Evolutionary conservation across 176 grass and related monocot species (phyloP), one percentile per base, ranked within the genome.

Genomic region (Cenchrus americanus): DNA sequence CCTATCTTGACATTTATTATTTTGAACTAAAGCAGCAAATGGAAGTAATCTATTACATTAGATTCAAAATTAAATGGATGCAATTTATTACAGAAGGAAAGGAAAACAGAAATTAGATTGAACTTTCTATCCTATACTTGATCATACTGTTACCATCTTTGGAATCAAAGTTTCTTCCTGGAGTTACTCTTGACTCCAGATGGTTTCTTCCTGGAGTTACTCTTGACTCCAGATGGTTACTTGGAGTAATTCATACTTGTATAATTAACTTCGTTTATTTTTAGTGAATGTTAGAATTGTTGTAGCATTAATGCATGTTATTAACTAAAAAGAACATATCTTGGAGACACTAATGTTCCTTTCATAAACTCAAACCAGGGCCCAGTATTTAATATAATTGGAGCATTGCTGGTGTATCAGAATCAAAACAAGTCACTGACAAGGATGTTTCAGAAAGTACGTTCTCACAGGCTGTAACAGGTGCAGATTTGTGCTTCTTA

Each of bases 341-440:
- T 73, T 53, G 6, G 42, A 68, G 50, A 76, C 7, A 65, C 73
- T 80, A 44, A 62, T 69, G 17, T 46, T 51, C 1, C 51, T 81
- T 59, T 30, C 27, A 30, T 30, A 30, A 30, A 30, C 43, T 63
- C 68, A 15, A 42, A 73, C 71, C 87, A 95, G 93, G 90, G 93
- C 59, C 93, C 93, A 12, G 80, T 84, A 34, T 95, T 95, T 84
- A 86, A 82, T 67, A 54, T 92, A 62, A 84, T 95, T 75, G 93
- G 93, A 78, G 93, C 88, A 30, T 95, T 90, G 93, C 83, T 95
- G 62, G 71, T 92, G 11, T 90, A 95, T 83, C 93, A 95, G 88
- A 75, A 82, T 50, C 93, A 95, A 76, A 95, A 92, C 42, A 92
- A 80, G 76, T 80, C 62, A 62, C 83, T 74, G 66, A 71, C 55